phyloP scores from a whole-genome alignment of 1,139 yeast species.

The Blastobotrys arbuscula region DNA sequence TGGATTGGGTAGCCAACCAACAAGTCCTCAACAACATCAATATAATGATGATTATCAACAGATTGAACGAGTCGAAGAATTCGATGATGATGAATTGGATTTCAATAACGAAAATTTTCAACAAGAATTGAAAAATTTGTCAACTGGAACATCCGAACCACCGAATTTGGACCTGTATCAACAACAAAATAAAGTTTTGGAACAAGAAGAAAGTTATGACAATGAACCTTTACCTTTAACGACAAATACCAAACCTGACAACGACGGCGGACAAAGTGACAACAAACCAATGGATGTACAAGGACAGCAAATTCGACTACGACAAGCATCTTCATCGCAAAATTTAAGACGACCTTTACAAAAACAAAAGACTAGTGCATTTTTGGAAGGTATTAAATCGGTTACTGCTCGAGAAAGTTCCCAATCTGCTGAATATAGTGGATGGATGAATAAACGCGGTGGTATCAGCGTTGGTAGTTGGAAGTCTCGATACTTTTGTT shows the following conservation, averaged over 20 bases:
- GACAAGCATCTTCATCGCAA: constrained; percentile 28
- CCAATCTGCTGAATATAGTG: constrained; percentile 69
- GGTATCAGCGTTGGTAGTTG: constrained; percentile 81
- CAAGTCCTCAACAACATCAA: constrained; percentile 11
- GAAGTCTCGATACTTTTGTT: constrained; percentile 83
- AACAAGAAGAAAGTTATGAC: background rate
- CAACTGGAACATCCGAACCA: background rate
- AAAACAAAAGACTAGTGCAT: constrained; percentile 70
- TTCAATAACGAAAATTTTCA: background rate
- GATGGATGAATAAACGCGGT: constrained; percentile 95
- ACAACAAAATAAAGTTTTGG: background rate
- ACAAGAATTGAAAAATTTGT: background rate
- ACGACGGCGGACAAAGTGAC: background rate
- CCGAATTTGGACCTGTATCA: background rate
- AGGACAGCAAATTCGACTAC: constrained; percentile 20
- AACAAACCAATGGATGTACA: background rate
- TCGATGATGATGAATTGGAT: background rate
- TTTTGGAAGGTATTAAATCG: constrained; percentile 81
- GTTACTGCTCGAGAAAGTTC: constrained; percentile 76
- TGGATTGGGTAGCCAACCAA: constrained; percentile 14
- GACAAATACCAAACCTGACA: constrained; percentile 5
- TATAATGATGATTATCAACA: constrained; percentile 2
- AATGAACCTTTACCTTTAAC: background rate
- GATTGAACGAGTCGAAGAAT: background rate
- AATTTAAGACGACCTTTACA: constrained; percentile 26